Conservation (phyloP, 148 eudicot genomes). For the Cornus controversa region DNA sequence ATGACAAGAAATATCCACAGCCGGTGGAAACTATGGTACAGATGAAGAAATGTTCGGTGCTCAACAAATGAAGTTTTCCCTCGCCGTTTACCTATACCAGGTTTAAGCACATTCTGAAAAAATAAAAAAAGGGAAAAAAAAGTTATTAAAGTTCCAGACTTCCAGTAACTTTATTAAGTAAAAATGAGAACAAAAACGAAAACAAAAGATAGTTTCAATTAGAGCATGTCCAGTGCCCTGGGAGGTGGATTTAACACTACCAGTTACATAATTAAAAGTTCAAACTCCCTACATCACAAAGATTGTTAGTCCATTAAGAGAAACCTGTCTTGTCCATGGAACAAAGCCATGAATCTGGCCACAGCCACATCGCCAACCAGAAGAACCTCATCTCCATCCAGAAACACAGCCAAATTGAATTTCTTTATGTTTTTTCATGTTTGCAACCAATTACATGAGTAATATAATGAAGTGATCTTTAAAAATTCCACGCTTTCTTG, state of each 20-base stretch:
- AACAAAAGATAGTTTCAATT: not conserved
- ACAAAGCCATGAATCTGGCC: no score
- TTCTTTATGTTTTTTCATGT: no score
- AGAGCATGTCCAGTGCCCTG: not conserved
- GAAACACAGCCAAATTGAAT: no score
- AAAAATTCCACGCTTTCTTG: no score
- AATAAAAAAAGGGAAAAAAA: not conserved
- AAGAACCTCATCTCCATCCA: no score
- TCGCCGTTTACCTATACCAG: slow-evolving; percentile 61
- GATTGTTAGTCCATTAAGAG: no score
- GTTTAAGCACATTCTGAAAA: slow-evolving; percentile 55
- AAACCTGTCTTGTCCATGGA: no score
- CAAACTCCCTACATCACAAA: not conserved
- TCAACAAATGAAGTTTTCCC: slow-evolving; percentile 98
- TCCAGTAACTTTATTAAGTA: not conserved
- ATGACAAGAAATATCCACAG: slow-evolving; percentile 92
- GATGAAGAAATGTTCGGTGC: slow-evolving; percentile 90
- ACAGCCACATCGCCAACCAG: no score
- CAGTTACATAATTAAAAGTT: not conserved
- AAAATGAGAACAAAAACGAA: not conserved
- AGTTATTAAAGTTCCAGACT: not conserved
- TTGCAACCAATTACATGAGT: no score
- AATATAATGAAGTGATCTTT: no score
- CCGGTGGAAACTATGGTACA: slow-evolving; percentile 98
- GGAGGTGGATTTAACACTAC: not conserved